A percentile compares a stretch with the other conserved stretches of the same genome.
Evolutionary conservation across 1,284 basidiomycete genomes (phyloP).

Genomic region (Irpex sp.): DNA sequence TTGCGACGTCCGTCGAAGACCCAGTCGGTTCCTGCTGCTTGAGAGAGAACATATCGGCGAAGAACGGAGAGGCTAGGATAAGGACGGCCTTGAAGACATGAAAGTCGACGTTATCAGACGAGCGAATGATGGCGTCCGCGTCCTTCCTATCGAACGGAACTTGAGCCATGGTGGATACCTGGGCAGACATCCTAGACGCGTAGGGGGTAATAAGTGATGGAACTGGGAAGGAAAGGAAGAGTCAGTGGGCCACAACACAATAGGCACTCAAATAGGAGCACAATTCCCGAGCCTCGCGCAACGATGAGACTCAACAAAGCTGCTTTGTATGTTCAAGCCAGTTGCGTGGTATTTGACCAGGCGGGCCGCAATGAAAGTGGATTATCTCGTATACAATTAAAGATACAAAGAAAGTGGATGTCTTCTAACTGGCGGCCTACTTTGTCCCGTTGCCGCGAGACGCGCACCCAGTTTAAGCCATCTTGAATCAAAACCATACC

Average conservation of each 20-base stretch:
- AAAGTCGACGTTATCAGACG: constrained; percentile 16
- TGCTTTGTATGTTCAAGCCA: too few species aligned
- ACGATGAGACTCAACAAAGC: too few species aligned
- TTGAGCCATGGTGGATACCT: neutral
- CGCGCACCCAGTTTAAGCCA: too few species aligned
- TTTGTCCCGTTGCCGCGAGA: too few species aligned
- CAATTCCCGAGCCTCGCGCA: too few species aligned
- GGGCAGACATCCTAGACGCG: neutral
- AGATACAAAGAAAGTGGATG: too few species aligned
- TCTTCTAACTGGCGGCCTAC: too few species aligned
- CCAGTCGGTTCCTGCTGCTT: constrained; percentile 2
- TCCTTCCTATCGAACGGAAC: constrained; percentile 16
- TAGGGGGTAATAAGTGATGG: neutral
- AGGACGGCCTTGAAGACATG: constrained; percentile 9
- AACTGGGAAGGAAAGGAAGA: neutral
- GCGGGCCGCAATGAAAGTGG: too few species aligned
- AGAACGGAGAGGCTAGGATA: constrained; percentile 20
- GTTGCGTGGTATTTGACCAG: too few species aligned
- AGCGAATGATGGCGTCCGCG: constrained; percentile 25
- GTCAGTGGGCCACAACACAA: neutral
- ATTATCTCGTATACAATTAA: too few species aligned
- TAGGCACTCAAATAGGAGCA: too few species aligned
- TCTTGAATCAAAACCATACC: too few species aligned
- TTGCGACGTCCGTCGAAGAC: neutral
- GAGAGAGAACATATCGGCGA: constrained; percentile 16